Evolutionary conservation across 1,139 yeast genomes (phyloP), one percentile per base, ranked within the genome.

Genomic region (Lodderomyces theae): DNA sequence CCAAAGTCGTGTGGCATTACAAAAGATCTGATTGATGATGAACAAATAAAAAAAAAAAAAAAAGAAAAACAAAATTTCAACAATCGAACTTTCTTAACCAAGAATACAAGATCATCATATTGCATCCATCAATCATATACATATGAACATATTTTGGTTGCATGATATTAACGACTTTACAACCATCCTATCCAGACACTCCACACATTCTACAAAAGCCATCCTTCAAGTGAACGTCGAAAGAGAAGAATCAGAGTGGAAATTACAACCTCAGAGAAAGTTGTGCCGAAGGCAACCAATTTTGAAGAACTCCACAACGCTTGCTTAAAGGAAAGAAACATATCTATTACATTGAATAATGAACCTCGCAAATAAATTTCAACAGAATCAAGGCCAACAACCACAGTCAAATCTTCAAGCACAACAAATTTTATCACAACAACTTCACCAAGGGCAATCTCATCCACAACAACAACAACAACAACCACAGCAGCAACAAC

Each of bases 331-430:
- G 16, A 17, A 3, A 23, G 31, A 22, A 32, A 23, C 21, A 30
- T 33, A 12, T 9, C n/a, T 4, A 15, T 15, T 11, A 9, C 31
- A 34, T 21, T 19, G 24, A 37, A 24, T 9, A 34, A 50, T 48
- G 53, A 50, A 48, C 42, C 39, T 49, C 36, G 46, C 45, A 38
- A 42, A 61, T 58, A 67, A 67, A 48, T 67, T 58, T 50, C 69
- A 58, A 47, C 68, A 57, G 43, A 58, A 53, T 39, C 63, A 63
- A 44, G 63, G 61, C 30, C 69, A 60, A 15, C 31, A 28, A 41
- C 50, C 52, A 41, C 76, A 69, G 46, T 71, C 74, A 25, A 76
- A 71, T 48, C 75, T 71, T 50, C 51, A 41, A 39, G 40, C 41
- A 13, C 50, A 48, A 37, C 50, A 43, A 36, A 61, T 69, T 29